These are phyloP conservation scores for Stipa capillata DNA, from an alignment of 176 grass and related monocot species.

Conservation along the genomic window DNA sequence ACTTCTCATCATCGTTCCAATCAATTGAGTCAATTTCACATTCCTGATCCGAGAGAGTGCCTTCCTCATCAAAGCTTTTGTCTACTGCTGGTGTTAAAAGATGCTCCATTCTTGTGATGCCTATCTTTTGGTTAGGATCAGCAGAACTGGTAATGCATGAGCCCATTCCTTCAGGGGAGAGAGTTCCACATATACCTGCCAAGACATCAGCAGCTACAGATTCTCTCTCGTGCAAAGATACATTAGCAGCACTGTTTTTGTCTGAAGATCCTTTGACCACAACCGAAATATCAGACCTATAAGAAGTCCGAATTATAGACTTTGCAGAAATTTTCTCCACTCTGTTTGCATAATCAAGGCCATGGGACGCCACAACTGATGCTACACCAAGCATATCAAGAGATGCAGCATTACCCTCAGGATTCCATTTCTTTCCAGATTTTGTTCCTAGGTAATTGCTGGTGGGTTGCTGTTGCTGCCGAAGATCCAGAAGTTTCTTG, in stretches of 20 bases:
- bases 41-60: slow-evolving; percentile 53
- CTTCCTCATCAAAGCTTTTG: slow-evolving; percentile 47
- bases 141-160: slow-evolving; percentile 62
- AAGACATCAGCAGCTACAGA: slow-evolving; percentile 67
- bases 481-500: slow-evolving; percentile 61
- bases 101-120: slow-evolving; percentile 12
- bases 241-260: slow-evolving; percentile 7
- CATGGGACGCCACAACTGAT: slow-evolving; percentile 47
- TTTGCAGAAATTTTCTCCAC: slow-evolving; percentile 13
- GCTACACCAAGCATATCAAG: slow-evolving; percentile 66
- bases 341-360: slow-evolving; percentile 21
- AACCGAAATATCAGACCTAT: slow-evolving; percentile 13
- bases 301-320: background rate
- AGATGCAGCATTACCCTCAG: slow-evolving; percentile 43
- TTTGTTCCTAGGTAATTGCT: slow-evolving; percentile 51
- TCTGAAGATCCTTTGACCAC: slow-evolving; percentile 23
- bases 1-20: slow-evolving; percentile 93
- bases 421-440: slow-evolving; percentile 55
- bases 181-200: slow-evolving; percentile 47
- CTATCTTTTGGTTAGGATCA: slow-evolving; percentile 42
- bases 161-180: slow-evolving; percentile 59
- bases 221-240: slow-evolving; percentile 45
- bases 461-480: slow-evolving; percentile 44
- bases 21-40: slow-evolving; percentile 61
- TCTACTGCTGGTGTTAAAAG: slow-evolving; percentile 25